Evolutionary conservation across 2,329 filamentous ascomycete genomes (phyloP), one percentile per base, ranked within the genome.

Genomic region (Aspergillus oerlinghausenensis): DNA sequence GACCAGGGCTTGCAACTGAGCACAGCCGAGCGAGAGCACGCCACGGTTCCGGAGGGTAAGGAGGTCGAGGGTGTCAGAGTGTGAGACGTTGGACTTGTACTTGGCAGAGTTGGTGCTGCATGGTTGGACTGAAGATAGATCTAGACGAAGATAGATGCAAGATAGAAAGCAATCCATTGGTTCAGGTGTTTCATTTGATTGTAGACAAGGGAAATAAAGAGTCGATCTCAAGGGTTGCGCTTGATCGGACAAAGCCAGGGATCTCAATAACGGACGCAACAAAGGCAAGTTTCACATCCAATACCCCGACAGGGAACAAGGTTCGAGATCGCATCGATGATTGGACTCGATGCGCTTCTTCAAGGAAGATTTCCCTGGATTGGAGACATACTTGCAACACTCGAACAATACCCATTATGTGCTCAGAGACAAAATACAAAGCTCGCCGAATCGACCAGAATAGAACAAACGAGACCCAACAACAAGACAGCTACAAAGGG

Each of bases 1-100:
- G 71, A 74, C 43, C 75, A 76, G 55, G 74, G 74, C 0, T 60
- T 76, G 56, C 71, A 74, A 60, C 67, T 72, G 48, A 75, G 70
- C 55, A 66, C 62, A 28, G 71, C 67, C 23, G 72, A 74, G 53
- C 65, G 71, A 19, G 67, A 75, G 51, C 55, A 65, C 0, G 65
- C 67, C 14, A 73, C 73, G 63, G 70, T 71, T 17, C 64, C 68
- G 1, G 63, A 61, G 49, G 72, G 68, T 14, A 63, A 66, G 52
- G 70, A 74, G 57, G 65, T 73, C 11, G 57, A 70, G 29, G 72
- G 70, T 2, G 62, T 63, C 8, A 66, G 70, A 17, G 54, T 47
- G 3, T 72, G 57, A 67, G 43, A 63, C 55, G 26, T 51, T 45
- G 40, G 21, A 17, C 17, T n/a, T 21, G 7, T 21, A 23, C 32